These are phyloP conservation scores for Backusella sp. DNA, from an alignment of 192 early-diverging fungal species.

Conservation along the genomic window DNA sequence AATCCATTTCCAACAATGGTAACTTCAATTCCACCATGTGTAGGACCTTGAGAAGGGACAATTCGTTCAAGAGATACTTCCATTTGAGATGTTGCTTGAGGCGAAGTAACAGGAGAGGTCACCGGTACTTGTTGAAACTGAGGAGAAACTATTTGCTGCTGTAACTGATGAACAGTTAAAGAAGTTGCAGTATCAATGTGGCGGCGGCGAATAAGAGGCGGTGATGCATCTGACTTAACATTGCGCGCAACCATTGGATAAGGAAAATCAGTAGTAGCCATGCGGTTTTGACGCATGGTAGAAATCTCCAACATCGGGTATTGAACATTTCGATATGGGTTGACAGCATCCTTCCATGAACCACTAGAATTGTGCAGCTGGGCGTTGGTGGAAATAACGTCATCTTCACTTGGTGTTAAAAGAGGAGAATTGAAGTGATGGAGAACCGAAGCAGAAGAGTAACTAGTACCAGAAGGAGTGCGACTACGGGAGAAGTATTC, in stretches of 20 bases:
- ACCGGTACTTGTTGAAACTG: background rate
- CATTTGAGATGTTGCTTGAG: background rate
- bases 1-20: slow-evolving; percentile 82
- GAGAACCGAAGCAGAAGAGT: background rate
- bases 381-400: background rate
- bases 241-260: background rate
- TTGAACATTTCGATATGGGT: background rate
- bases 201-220: slow-evolving; percentile 34
- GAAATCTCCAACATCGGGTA: background rate
- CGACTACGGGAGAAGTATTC: background rate
- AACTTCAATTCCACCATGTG: slow-evolving; percentile 83
- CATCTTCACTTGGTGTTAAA: background rate
- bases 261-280: background rate
- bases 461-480: background rate
- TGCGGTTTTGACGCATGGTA: background rate
- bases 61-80: slow-evolving; percentile 42
- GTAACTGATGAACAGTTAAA: background rate
- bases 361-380: background rate
- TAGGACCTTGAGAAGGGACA: slow-evolving; percentile 81
- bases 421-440: background rate
- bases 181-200: background rate
- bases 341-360: background rate
- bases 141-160: background rate
- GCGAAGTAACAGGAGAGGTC: background rate
- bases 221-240: slow-evolving; percentile 1